Evolutionary conservation across 192 early-diverging fungal species (phyloP), one percentile per base, ranked within the genome.

Genomic region (Coemansia sp.): DNA sequence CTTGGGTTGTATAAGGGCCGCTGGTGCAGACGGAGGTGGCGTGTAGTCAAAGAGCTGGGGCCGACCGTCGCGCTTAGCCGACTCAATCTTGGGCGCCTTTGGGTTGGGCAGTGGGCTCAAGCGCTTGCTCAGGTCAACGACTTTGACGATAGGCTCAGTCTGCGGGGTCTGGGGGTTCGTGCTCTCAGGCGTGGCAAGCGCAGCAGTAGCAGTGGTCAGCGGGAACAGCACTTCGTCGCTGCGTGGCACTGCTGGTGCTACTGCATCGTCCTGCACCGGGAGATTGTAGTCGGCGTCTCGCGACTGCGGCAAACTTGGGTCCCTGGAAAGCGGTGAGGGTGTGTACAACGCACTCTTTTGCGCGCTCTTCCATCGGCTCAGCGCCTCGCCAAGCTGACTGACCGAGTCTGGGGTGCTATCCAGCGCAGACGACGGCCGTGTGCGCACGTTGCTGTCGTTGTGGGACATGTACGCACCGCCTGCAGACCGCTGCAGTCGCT

Each of bases 31-130:
- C 17, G 56, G 63, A 0, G 72, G 72, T 18, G 64, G 65, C 48
- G 64, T 62, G 53, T 74, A 75, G 38, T 72, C 73, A 50, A 64
- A 74, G 14, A 56, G 44, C 61, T 71, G 72, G 17, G 78, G 78
- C 19, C 62, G 73, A 41, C 78, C 78, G 21, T 75, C 54, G 34
- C 41, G 68, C 44, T 58, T 43, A 0, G 63, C 41, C 0, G 78
- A 55, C 42, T 62, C 61, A n/a, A 71, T 64, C 38, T 61, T 68
- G 26, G 78, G 78, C 26, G 78, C 73, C 24, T 37, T 80, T 2
- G 76, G 76, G 38, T 80, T 80, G 7, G 76, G 76, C 58, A 80
- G 63, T 35, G 76, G 67, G 3, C 58, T 37, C 38, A 80, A 60
- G 0, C 76, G 70, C 19, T 73, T 63, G 37, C 52, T 55, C 17